These are phyloP conservation scores for Termitomyces sp. DNA, from an alignment of 768 basidiomycete genomes.

Conservation along the genomic window DNA sequence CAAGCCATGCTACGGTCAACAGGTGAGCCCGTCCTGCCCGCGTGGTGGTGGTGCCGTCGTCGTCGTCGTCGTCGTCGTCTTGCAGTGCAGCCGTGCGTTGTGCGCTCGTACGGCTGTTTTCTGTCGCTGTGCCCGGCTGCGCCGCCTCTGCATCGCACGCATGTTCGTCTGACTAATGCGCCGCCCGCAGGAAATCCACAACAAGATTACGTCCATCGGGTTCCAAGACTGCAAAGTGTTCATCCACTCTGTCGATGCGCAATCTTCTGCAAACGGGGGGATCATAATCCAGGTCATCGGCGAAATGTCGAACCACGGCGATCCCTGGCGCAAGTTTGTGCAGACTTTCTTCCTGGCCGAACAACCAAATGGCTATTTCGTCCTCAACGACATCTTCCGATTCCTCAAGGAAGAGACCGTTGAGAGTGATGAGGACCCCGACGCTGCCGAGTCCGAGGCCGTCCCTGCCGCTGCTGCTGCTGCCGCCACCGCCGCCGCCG, in stretches of 20 bases:
- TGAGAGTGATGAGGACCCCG: conserved; percentile 52
- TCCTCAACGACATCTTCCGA: conserved; percentile 99
- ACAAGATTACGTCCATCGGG: conserved; percentile 90
- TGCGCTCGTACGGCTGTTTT: too few relatives aligned
- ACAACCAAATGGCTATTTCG: conserved; percentile 98
- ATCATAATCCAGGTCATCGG: conserved; percentile 99
- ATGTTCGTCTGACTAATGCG: not conserved
- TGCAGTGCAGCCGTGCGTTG: not conserved
- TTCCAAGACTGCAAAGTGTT: conserved; percentile 98
- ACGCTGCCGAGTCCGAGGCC: not conserved
- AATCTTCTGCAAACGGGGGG: conserved; percentile 90
- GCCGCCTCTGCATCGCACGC: too few relatives aligned
- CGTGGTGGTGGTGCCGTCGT: too few relatives aligned
- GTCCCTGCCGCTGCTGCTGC: conserved; percentile 25
- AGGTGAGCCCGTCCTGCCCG: conserved; percentile 52
- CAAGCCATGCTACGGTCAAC: conserved; percentile 88
- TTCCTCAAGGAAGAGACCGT: conserved; percentile 96
- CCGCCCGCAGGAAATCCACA: conserved; percentile 85
- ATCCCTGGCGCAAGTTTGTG: conserved; percentile 96
- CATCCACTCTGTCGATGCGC: conserved; percentile 98
- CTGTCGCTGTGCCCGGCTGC: too few relatives aligned
- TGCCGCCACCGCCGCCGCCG: conserved; percentile 25
- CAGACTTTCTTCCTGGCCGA: conserved; percentile 99
- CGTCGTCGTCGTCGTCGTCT: too few relatives aligned
- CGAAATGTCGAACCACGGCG: conserved; percentile 93